phyloP scores from a whole-genome alignment of 192 early-diverging fungal species.

The Chytriomyces sp. region DNA sequence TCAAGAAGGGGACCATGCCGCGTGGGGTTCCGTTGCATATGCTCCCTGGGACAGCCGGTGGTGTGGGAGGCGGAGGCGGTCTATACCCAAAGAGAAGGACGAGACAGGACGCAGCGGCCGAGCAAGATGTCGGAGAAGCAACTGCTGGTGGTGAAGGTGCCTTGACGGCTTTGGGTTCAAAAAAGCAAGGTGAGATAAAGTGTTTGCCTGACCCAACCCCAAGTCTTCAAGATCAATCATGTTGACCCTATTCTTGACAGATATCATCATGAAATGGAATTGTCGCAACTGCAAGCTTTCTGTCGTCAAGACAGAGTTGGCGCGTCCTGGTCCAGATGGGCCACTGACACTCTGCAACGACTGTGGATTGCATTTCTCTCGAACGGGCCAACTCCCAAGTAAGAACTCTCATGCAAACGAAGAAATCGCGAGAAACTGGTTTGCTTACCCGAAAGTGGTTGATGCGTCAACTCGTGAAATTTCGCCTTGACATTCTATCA shows the following conservation, averaged over 20 bases:
- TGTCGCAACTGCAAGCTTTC: slow-evolving; percentile 35
- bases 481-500: no score
- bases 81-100: slow-evolving; percentile 49
- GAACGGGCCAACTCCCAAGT: slow-evolving; percentile 8
- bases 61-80: no score
- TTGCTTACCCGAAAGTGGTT: no score
- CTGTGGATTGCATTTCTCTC: slow-evolving; percentile 33
- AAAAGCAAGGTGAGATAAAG: slow-evolving; percentile 80
- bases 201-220: no score
- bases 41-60: neutral
- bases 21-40: neutral
- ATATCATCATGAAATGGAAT: slow-evolving; percentile 28
- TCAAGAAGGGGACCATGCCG: neutral
- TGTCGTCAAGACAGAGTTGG: slow-evolving; percentile 27
- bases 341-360: slow-evolving; percentile 37
- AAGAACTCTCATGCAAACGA: no score
- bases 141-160: neutral
- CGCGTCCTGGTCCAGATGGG: slow-evolving; percentile 37
- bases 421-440: no score
- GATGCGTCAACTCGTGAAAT: no score
- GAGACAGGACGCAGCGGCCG: slow-evolving; percentile 57
- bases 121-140: neutral
- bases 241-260: neutral
- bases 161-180: slow-evolving; percentile 49
- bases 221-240: no score